Conservation (phyloP, 306 rosid genomes). For the Geum urbanum region DNA sequence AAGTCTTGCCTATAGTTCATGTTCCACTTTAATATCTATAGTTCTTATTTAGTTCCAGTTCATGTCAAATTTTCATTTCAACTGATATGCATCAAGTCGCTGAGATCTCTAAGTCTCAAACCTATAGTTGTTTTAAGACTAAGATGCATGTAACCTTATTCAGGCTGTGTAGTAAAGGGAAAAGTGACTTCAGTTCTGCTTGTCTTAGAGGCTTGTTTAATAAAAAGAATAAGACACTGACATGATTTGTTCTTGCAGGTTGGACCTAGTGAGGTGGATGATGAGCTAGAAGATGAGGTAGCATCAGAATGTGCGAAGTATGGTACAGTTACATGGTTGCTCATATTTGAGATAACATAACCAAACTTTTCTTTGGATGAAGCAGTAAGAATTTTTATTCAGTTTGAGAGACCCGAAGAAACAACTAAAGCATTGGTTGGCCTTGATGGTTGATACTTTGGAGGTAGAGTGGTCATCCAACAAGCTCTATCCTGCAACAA, state of each 20-base stretch:
- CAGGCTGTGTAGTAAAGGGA: too few relatives aligned
- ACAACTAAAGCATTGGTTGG: constrained; percentile 91
- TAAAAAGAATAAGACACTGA: background rate
- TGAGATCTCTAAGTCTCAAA: too few relatives aligned
- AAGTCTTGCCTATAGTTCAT: too few relatives aligned
- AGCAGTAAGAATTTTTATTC: constrained; percentile 94
- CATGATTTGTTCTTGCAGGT: constrained; percentile 69
- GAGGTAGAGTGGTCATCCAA: constrained; percentile 87
- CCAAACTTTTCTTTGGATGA: constrained; percentile 71
- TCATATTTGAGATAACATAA: constrained; percentile 94
- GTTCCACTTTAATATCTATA: too few relatives aligned
- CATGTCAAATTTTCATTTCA: too few relatives aligned
- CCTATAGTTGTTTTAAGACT: too few relatives aligned
- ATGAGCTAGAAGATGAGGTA: constrained; percentile 93
- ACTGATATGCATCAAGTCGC: too few relatives aligned
- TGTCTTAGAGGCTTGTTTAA: too few relatives aligned
- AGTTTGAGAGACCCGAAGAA: constrained; percentile 95
- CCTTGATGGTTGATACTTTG: constrained; percentile 89
- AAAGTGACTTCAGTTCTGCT: too few relatives aligned
- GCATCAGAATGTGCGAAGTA: constrained; percentile 94
- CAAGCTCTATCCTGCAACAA: too few relatives aligned
- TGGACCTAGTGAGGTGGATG: constrained; percentile 98
- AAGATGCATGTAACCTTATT: too few relatives aligned
- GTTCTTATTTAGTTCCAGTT: too few relatives aligned
- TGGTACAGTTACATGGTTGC: constrained; percentile 89